These are phyloP conservation scores for Populus hybrid DNA, from an alignment of 441 rosid genomes.

Conservation along the genomic window DNA sequence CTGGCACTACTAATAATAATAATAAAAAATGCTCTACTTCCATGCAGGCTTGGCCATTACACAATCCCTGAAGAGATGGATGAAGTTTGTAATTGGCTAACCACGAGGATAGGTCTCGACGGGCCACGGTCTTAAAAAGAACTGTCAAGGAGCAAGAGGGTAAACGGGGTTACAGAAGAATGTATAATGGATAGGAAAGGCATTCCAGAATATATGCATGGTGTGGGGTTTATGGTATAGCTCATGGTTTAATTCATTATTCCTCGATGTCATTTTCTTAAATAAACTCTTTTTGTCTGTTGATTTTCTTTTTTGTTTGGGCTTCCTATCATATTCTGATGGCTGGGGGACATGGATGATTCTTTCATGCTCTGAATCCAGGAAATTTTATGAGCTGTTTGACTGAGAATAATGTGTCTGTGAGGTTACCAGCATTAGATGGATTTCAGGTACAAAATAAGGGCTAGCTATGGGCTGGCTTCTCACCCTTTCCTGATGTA, in stretches of 20 bases:
- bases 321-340: neutral
- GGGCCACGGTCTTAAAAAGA: constrained; percentile 21
- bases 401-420: constrained; percentile 1
- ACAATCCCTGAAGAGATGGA: constrained; percentile 61
- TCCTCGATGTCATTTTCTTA: neutral
- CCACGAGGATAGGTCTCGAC: constrained; percentile 45
- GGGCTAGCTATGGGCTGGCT: neutral
- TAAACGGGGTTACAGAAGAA: neutral
- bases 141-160: neutral
- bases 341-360: neutral
- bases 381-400: neutral
- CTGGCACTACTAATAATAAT: neutral
- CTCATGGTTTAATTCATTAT: neutral
- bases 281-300: neutral
- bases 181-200: neutral
- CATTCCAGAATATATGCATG: neutral
- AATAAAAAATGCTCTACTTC: neutral
- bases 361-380: neutral
- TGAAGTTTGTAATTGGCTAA: constrained; percentile 54
- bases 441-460: neutral
- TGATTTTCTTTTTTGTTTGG: neutral
- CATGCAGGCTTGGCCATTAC: constrained; percentile 60
- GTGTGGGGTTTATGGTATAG: constrained; percentile 6
- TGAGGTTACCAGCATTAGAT: neutral
- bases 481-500: neutral